Base-by-base conservation (phyloP, 2,329 filamentous ascomycete species). In the Colletotrichum zoysiae region DNA sequence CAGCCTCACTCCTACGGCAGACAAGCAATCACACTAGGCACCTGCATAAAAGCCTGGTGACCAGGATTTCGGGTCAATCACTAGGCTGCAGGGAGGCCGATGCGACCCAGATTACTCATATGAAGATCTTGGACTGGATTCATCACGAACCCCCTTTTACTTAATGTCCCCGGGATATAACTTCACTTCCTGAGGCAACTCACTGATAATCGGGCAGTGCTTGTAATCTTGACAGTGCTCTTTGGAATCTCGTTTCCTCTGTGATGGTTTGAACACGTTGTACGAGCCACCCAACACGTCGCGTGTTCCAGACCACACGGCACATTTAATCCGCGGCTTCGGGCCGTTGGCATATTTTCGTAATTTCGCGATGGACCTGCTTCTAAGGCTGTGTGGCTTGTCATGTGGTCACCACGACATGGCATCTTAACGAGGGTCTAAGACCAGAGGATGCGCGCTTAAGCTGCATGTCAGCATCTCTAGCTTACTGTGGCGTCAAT, bases 361-460 rank as follows among this genome's bases (percentile, higher is more conserved):
- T 30, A 30, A 30, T 30, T 30, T 30, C 30, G 58, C 3, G 18
- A 9, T 7, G 40, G 58, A 61, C 58, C 58, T 61, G 42, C 58
- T 48, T 61, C 42, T 35, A 61, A 26, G 42, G 58, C 40, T 50
- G 14, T 26, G 42, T 20, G 26, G 42, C 58, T 61, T 33, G 20
- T 60, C 40, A 35, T 11, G 7, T 30, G 58, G 44, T 23, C 14
- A 33, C 16, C 16, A 33, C 33, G 57, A 7, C 57, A 18, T 2
- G 7, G 4, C 26, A 9, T 20, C 38, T n/a, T 30, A 14, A 57
- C 44, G 20, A 35, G 9, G 14, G 5, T 6, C 20, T 20, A 33
- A 12, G 6, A n/a, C 40, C 3, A 7, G 16, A 33, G 63, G 42
- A 58, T 65, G 57, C n/a, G 26, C 40, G 51, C 51, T 53, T 57